A percentile compares a stretch with the other conserved stretches of the same genome.
Evolutionary conservation across 2,329 filamentous ascomycete species (phyloP).

Genomic region (Chaetomium strumarium): DNA sequence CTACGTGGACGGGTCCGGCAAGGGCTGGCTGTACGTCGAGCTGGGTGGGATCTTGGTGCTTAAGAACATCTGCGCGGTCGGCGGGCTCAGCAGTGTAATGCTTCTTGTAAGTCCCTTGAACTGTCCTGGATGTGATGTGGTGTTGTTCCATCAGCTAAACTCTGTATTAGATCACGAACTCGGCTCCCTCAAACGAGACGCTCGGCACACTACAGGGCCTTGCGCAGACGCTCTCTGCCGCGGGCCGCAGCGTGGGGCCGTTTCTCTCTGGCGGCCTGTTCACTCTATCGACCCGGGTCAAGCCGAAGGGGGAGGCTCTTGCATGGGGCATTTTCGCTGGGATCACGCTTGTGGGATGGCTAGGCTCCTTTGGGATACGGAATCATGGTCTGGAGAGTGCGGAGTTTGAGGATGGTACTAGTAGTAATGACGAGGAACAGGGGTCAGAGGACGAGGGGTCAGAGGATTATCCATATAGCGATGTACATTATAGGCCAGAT

Average conservation of each 20-base stretch:
- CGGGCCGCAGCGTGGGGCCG: constrained; percentile 80
- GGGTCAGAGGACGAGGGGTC: not conserved
- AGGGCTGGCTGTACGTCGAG: constrained; percentile 70
- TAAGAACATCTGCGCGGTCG: constrained; percentile 86
- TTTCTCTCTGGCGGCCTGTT: constrained; percentile 85
- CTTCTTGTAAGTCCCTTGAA: constrained; percentile 65
- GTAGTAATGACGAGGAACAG: constrained; percentile 20
- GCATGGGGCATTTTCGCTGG: constrained; percentile 86
- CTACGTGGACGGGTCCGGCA: constrained; percentile 62
- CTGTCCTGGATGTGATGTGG: not conserved
- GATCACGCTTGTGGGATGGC: constrained; percentile 72
- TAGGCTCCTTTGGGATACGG: constrained; percentile 71
- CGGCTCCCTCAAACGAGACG: constrained; percentile 75
- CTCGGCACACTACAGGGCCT: constrained; percentile 89
- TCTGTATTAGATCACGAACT: constrained; percentile 72
- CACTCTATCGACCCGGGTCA: constrained; percentile 65
- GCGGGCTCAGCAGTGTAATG: constrained; percentile 83
- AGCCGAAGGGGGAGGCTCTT: constrained; percentile 75
- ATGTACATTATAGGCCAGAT: too few species aligned
- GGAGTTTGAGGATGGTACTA: constrained; percentile 41
- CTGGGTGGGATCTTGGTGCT: constrained; percentile 74
- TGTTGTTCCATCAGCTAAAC: not conserved
- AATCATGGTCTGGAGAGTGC: constrained; percentile 56
- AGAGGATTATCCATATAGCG: too few species aligned
- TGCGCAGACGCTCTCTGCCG: constrained; percentile 87